Evolutionary conservation across 331 rosid species (phyloP), one percentile per base, ranked within the genome.

Genomic region (Prunus yedoensis): DNA sequence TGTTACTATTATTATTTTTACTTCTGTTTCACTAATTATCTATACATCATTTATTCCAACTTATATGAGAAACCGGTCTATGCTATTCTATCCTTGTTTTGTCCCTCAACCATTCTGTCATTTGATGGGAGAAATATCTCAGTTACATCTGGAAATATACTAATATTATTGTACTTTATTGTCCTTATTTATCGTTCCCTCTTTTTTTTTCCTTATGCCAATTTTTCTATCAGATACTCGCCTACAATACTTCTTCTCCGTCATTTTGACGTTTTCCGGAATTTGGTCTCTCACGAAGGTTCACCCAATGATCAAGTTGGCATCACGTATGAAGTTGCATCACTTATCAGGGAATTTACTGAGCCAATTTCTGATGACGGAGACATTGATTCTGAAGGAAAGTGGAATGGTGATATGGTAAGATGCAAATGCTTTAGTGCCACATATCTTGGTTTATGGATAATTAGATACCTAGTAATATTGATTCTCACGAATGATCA

Each of bases 191-290:
- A 70, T 73, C 30, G 72, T 57, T 58, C 51, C 77, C 64, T 62
- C 30, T 21, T 67, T 66, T 28, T 65, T 50, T 78, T 18, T 53
- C 78, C 74, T 81, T n/a, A 74, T 68, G 65, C 58, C 21, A 30
- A 71, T 66, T 71, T 65, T 84, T 88, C 59, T 71, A 73, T 67
- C 96, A 95, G 97, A 78, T 92, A 92, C 88, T 88, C 89, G 0
- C 97, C 99, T 74, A 77, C 97, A 49, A 85, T 95, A 85, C 90
- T 92, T 78, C 92, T 94, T 80, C 97, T 95, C 68, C 92, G 96
- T 49, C 94, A 90, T 90, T 95, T 95, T 87, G 94, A 92, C 57
- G 91, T 90, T 79, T 95, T 95, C 64, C 89, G 86, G 70, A 89
- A 95, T 82, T 82, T 86, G 32, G 87, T 79, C 60, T 81, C 93